phyloP scores from a whole-genome alignment of 441 rosid species.

The Biscutella laevigata region DNA sequence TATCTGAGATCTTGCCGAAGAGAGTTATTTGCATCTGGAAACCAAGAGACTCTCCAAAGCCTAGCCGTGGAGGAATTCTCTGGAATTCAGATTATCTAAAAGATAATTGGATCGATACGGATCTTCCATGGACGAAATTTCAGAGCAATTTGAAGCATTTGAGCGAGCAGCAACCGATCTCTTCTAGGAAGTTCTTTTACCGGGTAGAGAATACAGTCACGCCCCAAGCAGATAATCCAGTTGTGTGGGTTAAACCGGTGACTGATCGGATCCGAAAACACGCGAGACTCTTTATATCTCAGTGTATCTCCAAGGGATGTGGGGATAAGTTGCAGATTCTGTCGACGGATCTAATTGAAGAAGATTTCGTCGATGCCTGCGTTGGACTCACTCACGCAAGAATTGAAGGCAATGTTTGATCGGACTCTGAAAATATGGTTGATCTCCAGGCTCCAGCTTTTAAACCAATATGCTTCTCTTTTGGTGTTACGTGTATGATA shows the following conservation, averaged over 20 bases:
- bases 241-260: constrained; percentile 69
- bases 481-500: neutral
- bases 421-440: neutral
- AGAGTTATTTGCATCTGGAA: constrained; percentile 81
- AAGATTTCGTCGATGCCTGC: constrained; percentile 79
- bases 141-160: constrained; percentile 58
- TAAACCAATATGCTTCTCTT: neutral
- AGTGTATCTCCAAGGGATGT: constrained; percentile 43
- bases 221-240: constrained; percentile 67
- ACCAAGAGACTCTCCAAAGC: constrained; percentile 56
- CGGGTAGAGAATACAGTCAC: constrained; percentile 85
- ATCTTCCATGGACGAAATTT: constrained; percentile 75
- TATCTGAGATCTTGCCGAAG: constrained; percentile 61
- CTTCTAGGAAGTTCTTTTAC: constrained; percentile 58
- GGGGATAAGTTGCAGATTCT: constrained; percentile 62
- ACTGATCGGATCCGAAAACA: constrained; percentile 58
- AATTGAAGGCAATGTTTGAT: constrained; percentile 16
- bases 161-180: constrained; percentile 39
- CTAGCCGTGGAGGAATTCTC: constrained; percentile 44
- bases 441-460: neutral
- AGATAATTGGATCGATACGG: constrained; percentile 84
- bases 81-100: constrained; percentile 66
- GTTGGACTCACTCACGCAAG: constrained; percentile 67
- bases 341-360: constrained; percentile 76
- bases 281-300: constrained; percentile 69